A percentile compares a stretch with the other conserved stretches of the same genome.
Evolutionary conservation across 768 basidiomycete species (phyloP).

Genomic region (Suillus brevipes): DNA sequence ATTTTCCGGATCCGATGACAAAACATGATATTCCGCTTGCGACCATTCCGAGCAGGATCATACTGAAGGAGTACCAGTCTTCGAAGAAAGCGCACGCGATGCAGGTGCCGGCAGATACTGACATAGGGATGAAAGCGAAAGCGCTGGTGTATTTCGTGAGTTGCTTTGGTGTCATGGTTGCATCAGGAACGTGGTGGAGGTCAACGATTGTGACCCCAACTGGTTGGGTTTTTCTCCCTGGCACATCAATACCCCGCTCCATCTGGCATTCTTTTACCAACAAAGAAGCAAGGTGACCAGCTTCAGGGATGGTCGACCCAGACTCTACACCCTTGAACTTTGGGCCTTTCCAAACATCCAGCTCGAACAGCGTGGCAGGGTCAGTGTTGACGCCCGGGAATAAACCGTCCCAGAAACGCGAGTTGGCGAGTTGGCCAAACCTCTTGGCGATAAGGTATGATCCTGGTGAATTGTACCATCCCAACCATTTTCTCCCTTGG

Average conservation of each 20-base stretch:
- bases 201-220: constrained; percentile 30
- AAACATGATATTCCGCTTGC: constrained; percentile 33
- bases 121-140: constrained; percentile 33
- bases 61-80: constrained; percentile 36
- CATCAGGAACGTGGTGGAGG: constrained; percentile 23
- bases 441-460: constrained; percentile 36
- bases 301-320: constrained; percentile 31
- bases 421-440: constrained; percentile 33
- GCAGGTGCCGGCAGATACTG: constrained; percentile 29
- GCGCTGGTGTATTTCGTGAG: constrained; percentile 21
- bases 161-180: constrained; percentile 19
- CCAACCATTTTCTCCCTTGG: constrained; percentile 33
- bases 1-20: constrained; percentile 34
- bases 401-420: constrained; percentile 35
- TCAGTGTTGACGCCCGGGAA: constrained; percentile 36
- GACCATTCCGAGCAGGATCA: constrained; percentile 37
- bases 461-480: constrained; percentile 41
- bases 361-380: constrained; percentile 32
- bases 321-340: constrained; percentile 34
- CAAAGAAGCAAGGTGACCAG: constrained; percentile 32
- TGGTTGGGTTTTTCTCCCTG: constrained; percentile 26
- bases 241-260: constrained; percentile 15
- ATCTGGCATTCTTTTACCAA: constrained; percentile 27
- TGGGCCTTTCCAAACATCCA: constrained; percentile 34
- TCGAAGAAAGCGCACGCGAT: constrained; percentile 26